Percentiles rank a stretch among this genome's conserved stretches.
Evolutionary conservation across 1,139 yeast genomes (phyloP).

Genomic region (Trichomonascaceae sp.): DNA sequence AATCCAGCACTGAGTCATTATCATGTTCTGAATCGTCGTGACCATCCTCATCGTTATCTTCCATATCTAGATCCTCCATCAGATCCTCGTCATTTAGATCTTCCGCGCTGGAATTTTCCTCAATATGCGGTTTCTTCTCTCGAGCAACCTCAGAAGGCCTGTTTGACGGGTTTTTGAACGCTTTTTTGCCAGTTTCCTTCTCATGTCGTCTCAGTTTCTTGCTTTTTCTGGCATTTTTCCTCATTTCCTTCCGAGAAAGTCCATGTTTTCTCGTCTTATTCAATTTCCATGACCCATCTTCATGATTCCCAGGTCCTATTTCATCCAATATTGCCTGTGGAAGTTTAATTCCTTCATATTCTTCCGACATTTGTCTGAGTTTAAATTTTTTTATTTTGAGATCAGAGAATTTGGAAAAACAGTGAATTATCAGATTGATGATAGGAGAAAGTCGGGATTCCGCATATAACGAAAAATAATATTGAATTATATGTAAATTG

Average conservation of each 20-base stretch:
- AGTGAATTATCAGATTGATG: neutral
- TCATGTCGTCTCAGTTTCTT: constrained; percentile 42
- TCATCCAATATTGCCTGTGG: constrained; percentile 67
- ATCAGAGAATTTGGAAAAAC: neutral
- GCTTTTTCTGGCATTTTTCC: constrained; percentile 48
- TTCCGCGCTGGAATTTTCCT: neutral
- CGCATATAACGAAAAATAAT: too few relatives aligned
- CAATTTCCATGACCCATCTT: constrained; percentile 21
- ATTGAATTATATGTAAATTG: neutral
- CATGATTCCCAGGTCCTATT: constrained; percentile 43
- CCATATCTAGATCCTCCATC: constrained; percentile 18
- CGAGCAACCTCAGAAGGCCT: neutral
- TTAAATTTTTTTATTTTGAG: neutral
- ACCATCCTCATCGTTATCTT: constrained; percentile 14
- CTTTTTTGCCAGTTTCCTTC: constrained; percentile 6
- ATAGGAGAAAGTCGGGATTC: neutral
- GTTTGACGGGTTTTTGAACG: constrained; percentile 4
- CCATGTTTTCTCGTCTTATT: constrained; percentile 31
- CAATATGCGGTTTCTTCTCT: neutral
- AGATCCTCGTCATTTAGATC: constrained; percentile 19
- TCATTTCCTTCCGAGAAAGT: constrained; percentile 47
- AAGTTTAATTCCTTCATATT: constrained; percentile 37
- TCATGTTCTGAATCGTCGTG: constrained; percentile 18
- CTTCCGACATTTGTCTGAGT: neutral
- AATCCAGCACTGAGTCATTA: constrained; percentile 13